A percentile compares a stretch with the other conserved stretches of the same genome.
Evolutionary conservation across 2,329 filamentous ascomycete species (phyloP).

Genomic region (Fusarium fujikuroi): DNA sequence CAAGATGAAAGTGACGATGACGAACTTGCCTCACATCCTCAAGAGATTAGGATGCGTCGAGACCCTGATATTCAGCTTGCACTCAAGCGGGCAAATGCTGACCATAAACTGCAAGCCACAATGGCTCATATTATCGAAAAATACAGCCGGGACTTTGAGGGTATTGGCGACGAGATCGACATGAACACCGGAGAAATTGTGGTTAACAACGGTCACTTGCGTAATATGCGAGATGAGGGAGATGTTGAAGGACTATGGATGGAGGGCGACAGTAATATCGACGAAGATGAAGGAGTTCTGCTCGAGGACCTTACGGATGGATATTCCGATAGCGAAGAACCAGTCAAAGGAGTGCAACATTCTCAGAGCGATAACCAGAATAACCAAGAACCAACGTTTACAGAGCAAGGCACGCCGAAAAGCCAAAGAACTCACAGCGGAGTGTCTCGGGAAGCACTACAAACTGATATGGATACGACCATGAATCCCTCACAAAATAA

Average conservation of each 20-base stretch:
- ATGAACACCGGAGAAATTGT: slow-evolving; percentile 82
- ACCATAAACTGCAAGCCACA: slow-evolving; percentile 78
- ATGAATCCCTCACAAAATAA: background rate
- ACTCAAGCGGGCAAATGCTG: slow-evolving; percentile 72
- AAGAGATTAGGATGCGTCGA: slow-evolving; percentile 55
- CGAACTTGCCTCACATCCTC: slow-evolving; percentile 60
- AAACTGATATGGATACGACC: background rate
- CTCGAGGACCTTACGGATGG: slow-evolving; percentile 48
- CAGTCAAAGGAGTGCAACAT: slow-evolving; percentile 18
- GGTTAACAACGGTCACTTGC: slow-evolving; percentile 90
- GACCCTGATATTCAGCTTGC: slow-evolving; percentile 60
- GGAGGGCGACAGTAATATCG: slow-evolving; percentile 47
- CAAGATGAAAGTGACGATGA: slow-evolving; percentile 55
- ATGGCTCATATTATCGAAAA: slow-evolving; percentile 93
- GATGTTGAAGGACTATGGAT: slow-evolving; percentile 51
- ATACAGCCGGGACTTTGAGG: slow-evolving; percentile 84
- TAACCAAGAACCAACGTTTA: background rate
- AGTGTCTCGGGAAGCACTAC: background rate
- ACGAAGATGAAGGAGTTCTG: slow-evolving; percentile 50
- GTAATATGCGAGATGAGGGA: slow-evolving; percentile 67
- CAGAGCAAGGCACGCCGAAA: background rate
- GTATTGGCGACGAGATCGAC: slow-evolving; percentile 90
- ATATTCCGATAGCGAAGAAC: slow-evolving; percentile 30
- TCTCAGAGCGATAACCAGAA: slow-evolving; percentile 8
- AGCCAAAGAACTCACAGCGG: background rate